Evolutionary conservation across 2,329 filamentous ascomycete genomes (phyloP).

Genomic region (Diplodia mutila): DNA sequence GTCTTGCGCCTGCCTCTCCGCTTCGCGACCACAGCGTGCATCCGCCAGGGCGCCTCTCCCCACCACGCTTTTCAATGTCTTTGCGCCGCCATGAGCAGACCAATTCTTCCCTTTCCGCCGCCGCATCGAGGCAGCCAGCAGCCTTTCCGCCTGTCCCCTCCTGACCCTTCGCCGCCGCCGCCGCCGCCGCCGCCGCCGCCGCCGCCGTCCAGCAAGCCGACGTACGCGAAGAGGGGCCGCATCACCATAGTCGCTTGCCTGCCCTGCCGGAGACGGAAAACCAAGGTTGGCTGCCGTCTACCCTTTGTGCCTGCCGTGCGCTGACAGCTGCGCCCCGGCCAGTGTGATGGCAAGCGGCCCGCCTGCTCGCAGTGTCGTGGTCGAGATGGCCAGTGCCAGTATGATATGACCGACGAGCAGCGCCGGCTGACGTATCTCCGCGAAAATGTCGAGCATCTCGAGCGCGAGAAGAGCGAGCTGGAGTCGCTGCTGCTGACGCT

Average conservation of each 20-base stretch:
- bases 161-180: constrained; percentile 18
- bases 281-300: constrained; percentile 28
- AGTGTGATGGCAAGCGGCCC: constrained; percentile 33
- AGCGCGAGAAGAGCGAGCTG: constrained; percentile 29
- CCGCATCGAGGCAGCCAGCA: not conserved
- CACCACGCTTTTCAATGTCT: constrained; percentile 17
- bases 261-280: constrained; percentile 32
- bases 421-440: constrained; percentile 32
- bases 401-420: constrained; percentile 35
- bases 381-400: constrained; percentile 30
- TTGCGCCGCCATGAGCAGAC: constrained; percentile 49
- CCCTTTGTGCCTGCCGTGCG: not conserved
- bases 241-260: constrained; percentile 35
- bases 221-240: constrained; percentile 30
- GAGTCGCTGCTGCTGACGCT: constrained; percentile 30
- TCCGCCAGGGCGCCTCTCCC: not conserved
- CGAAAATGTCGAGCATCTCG: constrained; percentile 32
- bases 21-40: constrained; percentile 10
- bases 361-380: constrained; percentile 30
- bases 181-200: constrained; percentile 21
- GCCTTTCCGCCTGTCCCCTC: constrained; percentile 10
- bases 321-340: constrained; percentile 7
- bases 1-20: not conserved
- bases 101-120: constrained; percentile 27
- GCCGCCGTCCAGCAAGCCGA: constrained; percentile 27